Conservation (phyloP, 2,329 filamentous ascomycete species). For the Aspergillus pseudoglaucus region DNA sequence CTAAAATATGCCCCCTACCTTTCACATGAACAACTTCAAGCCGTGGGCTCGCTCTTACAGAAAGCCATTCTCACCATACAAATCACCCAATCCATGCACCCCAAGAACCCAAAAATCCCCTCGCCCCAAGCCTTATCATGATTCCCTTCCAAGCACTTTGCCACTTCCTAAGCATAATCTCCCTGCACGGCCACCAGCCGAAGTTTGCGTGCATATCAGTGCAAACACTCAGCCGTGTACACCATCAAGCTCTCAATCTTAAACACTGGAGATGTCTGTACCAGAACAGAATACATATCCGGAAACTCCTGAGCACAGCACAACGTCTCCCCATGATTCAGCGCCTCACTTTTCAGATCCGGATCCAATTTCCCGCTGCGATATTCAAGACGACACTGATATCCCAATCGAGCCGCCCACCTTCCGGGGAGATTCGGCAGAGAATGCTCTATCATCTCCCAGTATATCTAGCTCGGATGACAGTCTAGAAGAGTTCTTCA, state of each 20-base stretch:
- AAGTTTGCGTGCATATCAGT: slow-evolving; percentile 9
- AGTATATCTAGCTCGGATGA: slow-evolving; percentile 6
- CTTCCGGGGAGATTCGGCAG: slow-evolving; percentile 7
- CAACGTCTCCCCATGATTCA: slow-evolving; percentile 2
- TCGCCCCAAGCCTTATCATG: slow-evolving; percentile 4
- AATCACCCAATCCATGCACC: no score
- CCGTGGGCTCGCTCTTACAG: no score
- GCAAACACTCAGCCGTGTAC: slow-evolving; percentile 3
- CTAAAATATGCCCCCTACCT: no score
- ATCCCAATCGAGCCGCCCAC: slow-evolving; percentile 4
- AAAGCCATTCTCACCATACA: no score
- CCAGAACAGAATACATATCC: slow-evolving; percentile 2
- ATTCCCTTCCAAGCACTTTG: slow-evolving; percentile 7
- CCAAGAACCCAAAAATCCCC: slow-evolving; percentile 1
- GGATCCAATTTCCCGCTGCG: slow-evolving; percentile 1
- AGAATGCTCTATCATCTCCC: slow-evolving; percentile 5
- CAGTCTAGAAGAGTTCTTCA: slow-evolving; percentile 3
- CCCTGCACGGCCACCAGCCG: slow-evolving; percentile 9
- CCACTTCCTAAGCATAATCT: slow-evolving; percentile 9
- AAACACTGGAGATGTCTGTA: slow-evolving; percentile 3
- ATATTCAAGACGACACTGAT: slow-evolving; percentile 5
- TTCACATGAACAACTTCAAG: no score
- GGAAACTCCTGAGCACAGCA: neutral
- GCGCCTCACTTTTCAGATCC: slow-evolving; percentile 2
- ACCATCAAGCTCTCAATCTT: slow-evolving; percentile 3